These are phyloP conservation scores for Rubroboletus satanas DNA, from an alignment of 768 basidiomycete species.

Conservation along the genomic window DNA sequence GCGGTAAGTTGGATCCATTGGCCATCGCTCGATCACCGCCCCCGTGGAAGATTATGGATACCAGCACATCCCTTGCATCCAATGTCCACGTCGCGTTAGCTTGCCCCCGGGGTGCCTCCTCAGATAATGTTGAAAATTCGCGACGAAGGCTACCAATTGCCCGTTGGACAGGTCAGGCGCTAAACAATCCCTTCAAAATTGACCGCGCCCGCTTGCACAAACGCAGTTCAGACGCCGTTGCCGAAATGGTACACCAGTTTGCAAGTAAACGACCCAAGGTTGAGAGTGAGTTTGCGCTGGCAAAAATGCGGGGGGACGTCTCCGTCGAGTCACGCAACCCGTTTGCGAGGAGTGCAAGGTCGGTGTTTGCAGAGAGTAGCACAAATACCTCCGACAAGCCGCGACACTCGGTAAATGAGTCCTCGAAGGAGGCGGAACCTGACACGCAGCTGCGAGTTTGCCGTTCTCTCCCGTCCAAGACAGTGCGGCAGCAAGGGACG, in stretches of 20 bases:
- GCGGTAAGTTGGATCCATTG: conserved; percentile 17
- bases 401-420: background rate
- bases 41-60: conserved; percentile 20
- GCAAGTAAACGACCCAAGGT: conserved; percentile 20
- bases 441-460: conserved; percentile 1
- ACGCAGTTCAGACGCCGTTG: conserved; percentile 18
- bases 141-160: background rate
- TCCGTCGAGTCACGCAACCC: conserved; percentile 19
- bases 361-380: conserved; percentile 19
- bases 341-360: conserved; percentile 12
- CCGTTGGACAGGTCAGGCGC: conserved; percentile 2
- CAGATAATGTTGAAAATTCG: background rate
- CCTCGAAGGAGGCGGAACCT: background rate
- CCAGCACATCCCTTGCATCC: background rate
- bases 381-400: background rate
- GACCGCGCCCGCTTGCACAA: conserved; percentile 28
- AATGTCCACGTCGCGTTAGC: background rate
- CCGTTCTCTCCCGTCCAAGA: conserved; percentile 9
- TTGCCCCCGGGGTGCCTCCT: background rate
- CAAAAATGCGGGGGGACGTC: conserved; percentile 1
- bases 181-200: conserved; percentile 11
- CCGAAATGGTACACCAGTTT: conserved; percentile 20
- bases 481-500: background rate
- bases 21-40: conserved; percentile 28
- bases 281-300: conserved; percentile 20